Evolutionary conservation across 345 rosid species (phyloP).

Genomic region (Firmiana major): DNA sequence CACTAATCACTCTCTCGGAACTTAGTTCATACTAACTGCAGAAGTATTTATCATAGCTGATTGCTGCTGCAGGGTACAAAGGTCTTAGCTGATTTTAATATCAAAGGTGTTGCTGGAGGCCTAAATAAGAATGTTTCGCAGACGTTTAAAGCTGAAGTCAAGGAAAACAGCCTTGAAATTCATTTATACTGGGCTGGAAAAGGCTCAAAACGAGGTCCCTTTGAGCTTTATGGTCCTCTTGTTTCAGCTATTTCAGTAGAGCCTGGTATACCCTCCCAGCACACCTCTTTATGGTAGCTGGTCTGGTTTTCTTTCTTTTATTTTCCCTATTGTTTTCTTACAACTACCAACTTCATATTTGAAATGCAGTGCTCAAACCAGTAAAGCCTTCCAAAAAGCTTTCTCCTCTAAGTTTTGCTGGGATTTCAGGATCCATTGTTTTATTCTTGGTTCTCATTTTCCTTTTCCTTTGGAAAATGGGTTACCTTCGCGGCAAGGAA

Average conservation of each 20-base stretch:
- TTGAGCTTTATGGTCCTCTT: conserved; percentile 42
- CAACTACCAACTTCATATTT: not conserved
- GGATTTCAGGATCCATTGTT: conserved; percentile 10
- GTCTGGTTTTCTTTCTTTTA: not conserved
- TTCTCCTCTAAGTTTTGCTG: conserved; percentile 1
- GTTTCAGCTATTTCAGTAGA: conserved; percentile 51
- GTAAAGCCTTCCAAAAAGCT: not conserved
- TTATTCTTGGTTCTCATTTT: conserved; percentile 7
- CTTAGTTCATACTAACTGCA: not conserved
- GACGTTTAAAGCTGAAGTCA: conserved; percentile 4
- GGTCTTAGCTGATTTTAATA: conserved; percentile 1
- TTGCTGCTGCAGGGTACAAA: not conserved
- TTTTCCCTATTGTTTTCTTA: not conserved
- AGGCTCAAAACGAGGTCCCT: conserved; percentile 47
- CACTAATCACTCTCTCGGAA: not conserved
- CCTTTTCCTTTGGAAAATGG: conserved; percentile 8
- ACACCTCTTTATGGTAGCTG: not conserved
- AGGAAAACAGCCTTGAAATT: conserved; percentile 11
- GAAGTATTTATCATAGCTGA: not conserved
- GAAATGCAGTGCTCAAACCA: conserved; percentile 2
- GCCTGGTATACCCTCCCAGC: conserved; percentile 27
- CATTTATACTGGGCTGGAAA: conserved; percentile 51
- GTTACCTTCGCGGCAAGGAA: conserved; percentile 9
- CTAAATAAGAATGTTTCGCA: not conserved
- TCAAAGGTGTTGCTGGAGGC: conserved; percentile 10